Conservation (phyloP, 495 filamentous ascomycete genomes). For the Neurospora sp. region DNA sequence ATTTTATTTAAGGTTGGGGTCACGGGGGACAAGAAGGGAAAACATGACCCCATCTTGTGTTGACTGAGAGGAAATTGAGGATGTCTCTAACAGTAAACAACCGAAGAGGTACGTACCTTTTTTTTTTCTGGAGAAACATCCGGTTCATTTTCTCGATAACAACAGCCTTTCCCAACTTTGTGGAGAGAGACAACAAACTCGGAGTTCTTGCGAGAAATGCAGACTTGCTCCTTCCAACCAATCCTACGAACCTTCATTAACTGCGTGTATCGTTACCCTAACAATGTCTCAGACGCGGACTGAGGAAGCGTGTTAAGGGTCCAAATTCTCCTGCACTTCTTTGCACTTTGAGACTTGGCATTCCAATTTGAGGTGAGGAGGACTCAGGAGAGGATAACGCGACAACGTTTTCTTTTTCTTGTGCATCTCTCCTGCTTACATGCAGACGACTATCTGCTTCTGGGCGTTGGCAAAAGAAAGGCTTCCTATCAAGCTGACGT, state of each 20-base stretch:
- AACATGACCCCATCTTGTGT: neutral
- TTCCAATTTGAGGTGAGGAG: neutral
- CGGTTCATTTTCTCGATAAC: neutral
- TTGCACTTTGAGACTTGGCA: neutral
- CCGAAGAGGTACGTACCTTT: neutral
- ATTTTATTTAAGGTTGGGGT: neutral
- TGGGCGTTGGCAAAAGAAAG: neutral
- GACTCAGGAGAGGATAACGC: neutral
- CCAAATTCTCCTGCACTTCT: neutral
- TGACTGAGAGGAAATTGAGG: neutral
- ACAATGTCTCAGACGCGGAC: neutral
- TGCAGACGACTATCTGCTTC: neutral
- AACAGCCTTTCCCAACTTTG: neutral
- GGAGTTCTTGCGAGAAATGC: neutral
- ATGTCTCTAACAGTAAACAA: neutral
- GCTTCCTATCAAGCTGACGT: neutral
- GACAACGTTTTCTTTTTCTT: neutral
- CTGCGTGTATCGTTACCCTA: neutral
- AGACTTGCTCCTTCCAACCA: neutral
- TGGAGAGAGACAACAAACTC: neutral
- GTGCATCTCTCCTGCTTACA: neutral
- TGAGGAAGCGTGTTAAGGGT: neutral
- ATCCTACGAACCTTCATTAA: neutral
- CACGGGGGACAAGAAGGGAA: neutral
- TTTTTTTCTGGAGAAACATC: neutral